Conservation (phyloP, 2,329 filamentous ascomycete genomes). For the Dryadomyces sulphureus region DNA sequence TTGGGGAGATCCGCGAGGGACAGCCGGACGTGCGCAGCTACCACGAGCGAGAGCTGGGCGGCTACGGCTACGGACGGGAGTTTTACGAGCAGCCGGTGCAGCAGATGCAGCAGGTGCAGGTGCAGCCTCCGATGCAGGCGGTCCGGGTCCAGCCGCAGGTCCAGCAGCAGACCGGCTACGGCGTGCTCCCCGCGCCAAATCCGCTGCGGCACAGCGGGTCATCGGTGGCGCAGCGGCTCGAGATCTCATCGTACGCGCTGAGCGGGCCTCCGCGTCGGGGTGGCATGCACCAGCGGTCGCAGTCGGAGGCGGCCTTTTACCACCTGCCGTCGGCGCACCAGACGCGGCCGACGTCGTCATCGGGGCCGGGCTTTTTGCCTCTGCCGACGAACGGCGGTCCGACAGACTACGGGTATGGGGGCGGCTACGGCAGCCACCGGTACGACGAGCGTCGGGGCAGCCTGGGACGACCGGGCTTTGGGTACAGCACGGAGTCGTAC, state of each 20-base stretch:
- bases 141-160: neutral
- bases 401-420: too few species aligned
- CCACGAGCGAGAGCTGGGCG: neutral
- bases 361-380: neutral
- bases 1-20: conserved; percentile 20
- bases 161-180: neutral
- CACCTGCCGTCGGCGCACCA: neutral
- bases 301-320: conserved; percentile 8
- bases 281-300: conserved; percentile 11
- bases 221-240: conserved; percentile 4
- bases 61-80: neutral
- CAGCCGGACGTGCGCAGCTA: conserved; percentile 8
- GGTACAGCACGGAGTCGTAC: neutral
- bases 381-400: neutral
- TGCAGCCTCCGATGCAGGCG: too few species aligned
- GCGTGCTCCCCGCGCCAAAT: conserved; percentile 5
- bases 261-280: neutral
- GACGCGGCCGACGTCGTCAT: conserved; percentile 3
- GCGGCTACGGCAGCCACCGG: neutral
- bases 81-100: neutral
- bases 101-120: too few species aligned
- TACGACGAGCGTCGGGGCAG: neutral
- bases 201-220: conserved; percentile 1
- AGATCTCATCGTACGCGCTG: conserved; percentile 2
- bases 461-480: neutral